Percentiles rank a stretch among this genome's conserved stretches.
Conservation (phyloP, 2,329 filamentous ascomycete genomes). For the Fusarium sp. region DNA sequence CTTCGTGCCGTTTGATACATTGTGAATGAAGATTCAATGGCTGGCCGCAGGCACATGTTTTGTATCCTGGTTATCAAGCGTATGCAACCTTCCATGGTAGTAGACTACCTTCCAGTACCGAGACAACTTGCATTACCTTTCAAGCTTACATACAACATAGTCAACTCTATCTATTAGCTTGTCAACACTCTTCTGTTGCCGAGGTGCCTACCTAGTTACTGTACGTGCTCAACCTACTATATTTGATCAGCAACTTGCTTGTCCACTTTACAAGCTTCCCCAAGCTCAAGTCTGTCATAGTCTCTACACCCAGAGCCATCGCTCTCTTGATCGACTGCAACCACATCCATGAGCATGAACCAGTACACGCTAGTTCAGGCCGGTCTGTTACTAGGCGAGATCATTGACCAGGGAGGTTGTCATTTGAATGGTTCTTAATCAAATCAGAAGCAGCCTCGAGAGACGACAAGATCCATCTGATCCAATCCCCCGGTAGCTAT, state of each 20-base stretch:
- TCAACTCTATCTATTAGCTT: no score
- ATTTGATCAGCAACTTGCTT: conserved; percentile 3
- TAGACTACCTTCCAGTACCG: no score
- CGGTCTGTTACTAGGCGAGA: conserved; percentile 36
- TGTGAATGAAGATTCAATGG: no score
- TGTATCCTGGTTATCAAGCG: no score
- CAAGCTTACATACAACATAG: no score
- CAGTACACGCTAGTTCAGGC: conserved; percentile 28
- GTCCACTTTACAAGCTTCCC: conserved; percentile 35
- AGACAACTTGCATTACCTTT: no score
- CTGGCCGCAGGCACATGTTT: no score
- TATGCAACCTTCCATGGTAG: no score
- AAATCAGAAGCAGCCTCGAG: conserved; percentile 34
- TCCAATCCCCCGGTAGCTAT: conserved; percentile 36
- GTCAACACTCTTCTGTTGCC: no score
- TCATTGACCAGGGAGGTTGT: conserved; percentile 35
- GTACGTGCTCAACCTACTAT: not conserved
- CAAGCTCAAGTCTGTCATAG: not conserved
- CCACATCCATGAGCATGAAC: conserved; percentile 6
- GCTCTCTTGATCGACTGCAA: conserved; percentile 15
- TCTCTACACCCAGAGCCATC: not conserved
- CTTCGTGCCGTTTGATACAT: no score
- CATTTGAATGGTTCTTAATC: conserved; percentile 10
- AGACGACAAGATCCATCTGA: conserved; percentile 20
- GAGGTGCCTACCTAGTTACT: no score